Conservation (phyloP, 345 rosid species). For the Brassica juncea region DNA sequence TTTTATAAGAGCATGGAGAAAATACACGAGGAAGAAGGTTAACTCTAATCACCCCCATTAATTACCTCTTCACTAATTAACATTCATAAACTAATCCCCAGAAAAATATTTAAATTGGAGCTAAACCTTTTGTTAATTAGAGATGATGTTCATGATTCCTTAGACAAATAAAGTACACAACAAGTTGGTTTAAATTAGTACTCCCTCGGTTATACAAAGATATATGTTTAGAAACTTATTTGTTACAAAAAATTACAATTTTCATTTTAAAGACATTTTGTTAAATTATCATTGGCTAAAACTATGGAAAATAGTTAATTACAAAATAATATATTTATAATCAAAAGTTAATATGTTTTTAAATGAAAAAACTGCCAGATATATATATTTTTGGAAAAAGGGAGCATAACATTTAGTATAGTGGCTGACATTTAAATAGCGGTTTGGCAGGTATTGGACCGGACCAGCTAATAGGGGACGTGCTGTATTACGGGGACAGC, state of each 20-base stretch:
- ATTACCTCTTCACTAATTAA: background rate
- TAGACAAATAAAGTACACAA: background rate
- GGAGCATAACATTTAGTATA: background rate
- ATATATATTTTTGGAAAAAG: background rate
- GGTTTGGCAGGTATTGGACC: slow-evolving; percentile 60
- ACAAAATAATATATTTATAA: no score
- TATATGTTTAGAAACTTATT: background rate
- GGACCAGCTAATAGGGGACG: slow-evolving; percentile 79
- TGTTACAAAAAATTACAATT: no score
- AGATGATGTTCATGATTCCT: background rate
- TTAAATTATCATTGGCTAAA: no score
- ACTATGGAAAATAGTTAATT: no score
- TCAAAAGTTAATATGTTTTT: background rate
- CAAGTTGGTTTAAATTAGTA: background rate
- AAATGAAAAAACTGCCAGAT: background rate
- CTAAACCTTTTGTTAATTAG: background rate
- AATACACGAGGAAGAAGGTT: slow-evolving; percentile 83
- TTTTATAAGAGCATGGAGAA: slow-evolving; percentile 88
- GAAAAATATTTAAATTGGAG: background rate
- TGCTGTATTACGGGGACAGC: slow-evolving; percentile 88
- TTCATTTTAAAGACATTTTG: background rate
- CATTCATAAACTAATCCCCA: background rate
- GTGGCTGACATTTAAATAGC: slow-evolving; percentile 5
- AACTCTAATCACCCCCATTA: background rate
- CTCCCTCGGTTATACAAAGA: background rate